Percentiles rank a stretch among this genome's conserved stretches.
Conservation (phyloP, 2,329 filamentous ascomycete species). For the Myriosclerotinia scirpicola region DNA sequence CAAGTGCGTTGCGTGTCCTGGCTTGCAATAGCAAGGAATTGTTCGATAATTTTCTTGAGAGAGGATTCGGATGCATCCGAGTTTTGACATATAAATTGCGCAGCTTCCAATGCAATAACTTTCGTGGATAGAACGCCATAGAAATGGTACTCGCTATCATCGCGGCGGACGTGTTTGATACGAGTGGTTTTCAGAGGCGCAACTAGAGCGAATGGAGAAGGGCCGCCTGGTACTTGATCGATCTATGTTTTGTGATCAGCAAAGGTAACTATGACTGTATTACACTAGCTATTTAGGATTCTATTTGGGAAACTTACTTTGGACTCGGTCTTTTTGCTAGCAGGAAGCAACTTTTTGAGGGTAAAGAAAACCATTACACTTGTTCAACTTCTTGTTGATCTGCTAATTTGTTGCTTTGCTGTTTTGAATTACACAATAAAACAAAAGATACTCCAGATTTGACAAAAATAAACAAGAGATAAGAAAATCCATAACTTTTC, state of each 20-base stretch:
- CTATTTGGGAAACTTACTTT: neutral
- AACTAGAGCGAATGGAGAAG: neutral
- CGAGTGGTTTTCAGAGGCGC: neutral
- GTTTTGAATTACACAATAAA: neutral
- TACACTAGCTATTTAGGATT: too few species aligned
- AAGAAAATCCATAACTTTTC: neutral
- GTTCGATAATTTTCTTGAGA: neutral
- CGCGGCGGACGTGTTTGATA: neutral
- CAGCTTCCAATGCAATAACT: neutral
- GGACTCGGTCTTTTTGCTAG: neutral
- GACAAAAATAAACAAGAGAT: neutral
- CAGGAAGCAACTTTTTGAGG: neutral
- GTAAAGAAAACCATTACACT: neutral
- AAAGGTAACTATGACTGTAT: neutral
- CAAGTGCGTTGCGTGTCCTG: neutral
- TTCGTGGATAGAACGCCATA: constrained; percentile 2
- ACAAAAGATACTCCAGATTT: neutral
- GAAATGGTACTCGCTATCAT: neutral
- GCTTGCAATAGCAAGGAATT: constrained; percentile 9
- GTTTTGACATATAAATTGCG: constrained; percentile 17
- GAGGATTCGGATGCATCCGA: neutral
- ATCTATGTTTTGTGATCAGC: neutral
- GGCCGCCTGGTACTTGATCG: neutral
- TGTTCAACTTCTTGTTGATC: neutral
- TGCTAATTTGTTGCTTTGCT: neutral